Base-by-base conservation (phyloP, 2,329 filamentous ascomycete species). In the Sporothrix schenckii region DNA sequence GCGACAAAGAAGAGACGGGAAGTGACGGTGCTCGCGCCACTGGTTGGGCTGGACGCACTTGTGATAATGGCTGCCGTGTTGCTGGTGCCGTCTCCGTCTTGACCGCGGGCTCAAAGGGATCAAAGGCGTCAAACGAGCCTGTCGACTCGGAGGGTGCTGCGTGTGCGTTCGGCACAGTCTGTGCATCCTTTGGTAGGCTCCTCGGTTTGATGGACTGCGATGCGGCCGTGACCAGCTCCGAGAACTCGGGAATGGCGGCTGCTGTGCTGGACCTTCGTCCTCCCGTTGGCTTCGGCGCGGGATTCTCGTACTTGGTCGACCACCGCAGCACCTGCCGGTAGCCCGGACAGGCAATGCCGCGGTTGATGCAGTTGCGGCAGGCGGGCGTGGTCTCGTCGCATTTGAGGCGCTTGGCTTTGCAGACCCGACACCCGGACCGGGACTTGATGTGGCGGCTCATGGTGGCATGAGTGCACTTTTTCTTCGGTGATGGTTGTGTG, bases 291-390 rank as follows among this genome's bases (percentile, higher is more conserved):
- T 56, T 24, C 16, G 53, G 47, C 5, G 27, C 50, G 3, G 71
- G 60, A 44, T 71, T 52, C 74, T 81, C 80, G 69, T 82, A 79
- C 58, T 82, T 82, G 72, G 80, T 81, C 0, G 80, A 81, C 80
- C 80, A 82, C 50, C 79, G 79, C 58, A 81, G 77, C 24, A 78
- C 77, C 27, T 78, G 75, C 14, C 73, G 73, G 68, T 78, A 79
- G 0, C 77, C 77, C 14, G 76, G 76, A 49, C 77, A 79, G 27
- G 74, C 72, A 27, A 77, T 75, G 9, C 75, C 75, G n/a, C 76
- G 75, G 21, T 75, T 75, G n/a, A 74, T 34, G 72, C 77, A 79
- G 70, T 76, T 77, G 21, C 72, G 74, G 56, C 77, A 79, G 30
- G 73, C 72, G 1, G 77, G 77, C 52, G 72, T 67, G 1, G 75